Percentiles rank a stretch among this genome's conserved stretches.
Evolutionary conservation across 2,329 filamentous ascomycete genomes (phyloP).

Genomic region (Colletotrichum lupini): DNA sequence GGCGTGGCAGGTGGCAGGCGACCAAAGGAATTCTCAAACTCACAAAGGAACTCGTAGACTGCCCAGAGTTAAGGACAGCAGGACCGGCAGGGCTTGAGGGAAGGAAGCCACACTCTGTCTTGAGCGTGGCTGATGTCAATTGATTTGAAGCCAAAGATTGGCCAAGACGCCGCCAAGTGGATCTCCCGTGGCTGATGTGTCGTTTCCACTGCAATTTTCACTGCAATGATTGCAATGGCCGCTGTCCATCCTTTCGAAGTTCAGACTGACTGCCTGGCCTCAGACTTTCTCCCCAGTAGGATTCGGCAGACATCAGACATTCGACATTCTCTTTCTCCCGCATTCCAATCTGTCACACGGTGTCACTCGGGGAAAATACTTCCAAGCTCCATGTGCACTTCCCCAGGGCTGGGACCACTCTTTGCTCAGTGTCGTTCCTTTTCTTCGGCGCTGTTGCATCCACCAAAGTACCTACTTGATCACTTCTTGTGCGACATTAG

Average conservation of each 20-base stretch:
- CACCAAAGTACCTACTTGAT: neutral
- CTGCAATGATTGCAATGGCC: neutral
- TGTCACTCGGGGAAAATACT: neutral
- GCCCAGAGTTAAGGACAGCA: neutral
- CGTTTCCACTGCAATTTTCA: neutral
- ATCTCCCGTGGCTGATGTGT: conserved; percentile 5
- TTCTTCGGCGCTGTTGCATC: neutral
- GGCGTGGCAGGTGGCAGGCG: neutral
- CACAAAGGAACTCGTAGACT: neutral
- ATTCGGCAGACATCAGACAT: neutral
- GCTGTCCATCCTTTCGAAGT: neutral
- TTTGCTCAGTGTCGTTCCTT: neutral
- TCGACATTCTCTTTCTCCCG: neutral
- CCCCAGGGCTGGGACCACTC: neutral
- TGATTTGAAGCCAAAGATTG: conserved; percentile 2
- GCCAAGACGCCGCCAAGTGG: neutral
- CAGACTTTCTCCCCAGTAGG: neutral
- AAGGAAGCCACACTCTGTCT: neutral
- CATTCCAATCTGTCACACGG: neutral
- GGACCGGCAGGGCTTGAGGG: neutral
- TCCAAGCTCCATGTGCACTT: neutral
- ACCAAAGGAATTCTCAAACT: neutral
- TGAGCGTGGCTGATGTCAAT: conserved; percentile 8
- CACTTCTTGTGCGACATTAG: neutral
- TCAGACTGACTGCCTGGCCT: neutral